phyloP scores from a whole-genome alignment of 495 filamentous ascomycete species.

The Annulohypoxylon moriforme region DNA sequence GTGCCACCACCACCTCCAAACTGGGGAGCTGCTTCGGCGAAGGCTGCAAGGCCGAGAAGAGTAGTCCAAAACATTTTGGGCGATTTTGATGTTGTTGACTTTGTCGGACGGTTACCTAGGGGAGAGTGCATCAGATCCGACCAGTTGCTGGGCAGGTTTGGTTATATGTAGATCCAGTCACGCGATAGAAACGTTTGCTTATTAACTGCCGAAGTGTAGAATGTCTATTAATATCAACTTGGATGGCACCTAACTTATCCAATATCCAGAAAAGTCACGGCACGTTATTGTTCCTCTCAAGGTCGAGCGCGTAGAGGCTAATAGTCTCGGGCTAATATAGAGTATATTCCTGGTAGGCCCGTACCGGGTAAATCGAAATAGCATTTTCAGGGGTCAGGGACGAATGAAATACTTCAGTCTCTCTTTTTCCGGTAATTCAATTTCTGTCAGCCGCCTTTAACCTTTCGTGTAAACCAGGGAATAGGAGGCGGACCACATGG shows the following conservation, averaged over 20 bases:
- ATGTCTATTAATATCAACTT: constrained; percentile 42
- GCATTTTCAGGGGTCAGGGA: background rate
- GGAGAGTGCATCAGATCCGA: constrained; percentile 10
- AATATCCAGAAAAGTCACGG: constrained; percentile 31
- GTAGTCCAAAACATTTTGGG: constrained; percentile 54
- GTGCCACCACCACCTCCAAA: constrained; percentile 48
- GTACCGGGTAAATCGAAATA: constrained; percentile 37
- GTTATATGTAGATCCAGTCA: constrained; percentile 37
- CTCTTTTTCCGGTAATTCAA: constrained; percentile 27
- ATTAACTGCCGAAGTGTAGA: constrained; percentile 39
- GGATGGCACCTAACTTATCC: constrained; percentile 41
- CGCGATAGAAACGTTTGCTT: constrained; percentile 25
- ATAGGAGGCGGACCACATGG: constrained; percentile 1
- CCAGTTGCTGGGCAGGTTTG: constrained; percentile 11
- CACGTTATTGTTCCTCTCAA: constrained; percentile 20
- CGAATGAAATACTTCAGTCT: constrained; percentile 3
- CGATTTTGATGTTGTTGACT: constrained; percentile 20
- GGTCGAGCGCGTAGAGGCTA: constrained; percentile 29
- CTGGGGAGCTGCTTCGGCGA: constrained; percentile 54
- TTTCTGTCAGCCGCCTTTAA: constrained; percentile 11
- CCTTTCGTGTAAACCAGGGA: constrained; percentile 14
- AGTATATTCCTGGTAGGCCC: constrained; percentile 24
- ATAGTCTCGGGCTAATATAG: constrained; percentile 40
- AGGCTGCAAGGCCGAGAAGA: constrained; percentile 51
- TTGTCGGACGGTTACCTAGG: constrained; percentile 9